A percentile compares a stretch with the other conserved stretches of the same genome.
Evolutionary conservation across 768 basidiomycete genomes (phyloP).

Genomic region (Amanita rimosa): DNA sequence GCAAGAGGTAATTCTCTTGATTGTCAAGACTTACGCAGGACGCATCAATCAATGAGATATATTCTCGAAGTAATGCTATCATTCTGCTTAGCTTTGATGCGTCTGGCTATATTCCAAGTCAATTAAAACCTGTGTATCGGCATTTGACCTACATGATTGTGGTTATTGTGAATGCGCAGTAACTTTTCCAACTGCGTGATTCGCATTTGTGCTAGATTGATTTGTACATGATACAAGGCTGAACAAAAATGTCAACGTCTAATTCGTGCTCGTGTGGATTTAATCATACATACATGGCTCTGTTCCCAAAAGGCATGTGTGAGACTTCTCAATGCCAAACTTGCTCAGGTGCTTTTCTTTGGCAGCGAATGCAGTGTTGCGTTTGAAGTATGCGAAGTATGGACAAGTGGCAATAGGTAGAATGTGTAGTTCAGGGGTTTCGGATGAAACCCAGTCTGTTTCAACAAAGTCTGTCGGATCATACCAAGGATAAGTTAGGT

Average conservation of each 20-base stretch:
- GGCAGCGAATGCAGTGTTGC: conserved; percentile 30
- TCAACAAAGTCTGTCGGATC: conserved; percentile 79
- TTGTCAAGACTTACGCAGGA: conserved; percentile 18
- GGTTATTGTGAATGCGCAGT: background rate
- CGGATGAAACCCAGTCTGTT: conserved; percentile 48
- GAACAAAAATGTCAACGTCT: background rate
- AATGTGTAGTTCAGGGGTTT: conserved; percentile 50
- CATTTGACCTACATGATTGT: background rate
- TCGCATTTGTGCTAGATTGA: background rate
- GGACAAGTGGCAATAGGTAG: conserved; percentile 71
- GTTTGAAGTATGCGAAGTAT: conserved; percentile 72
- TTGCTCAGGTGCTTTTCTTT: conserved; percentile 45
- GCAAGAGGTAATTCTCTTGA: conserved; percentile 47
- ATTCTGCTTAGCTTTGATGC: conserved; percentile 22
- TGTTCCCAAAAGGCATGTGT: conserved; percentile 68
- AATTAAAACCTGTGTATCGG: background rate
- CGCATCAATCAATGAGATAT: conserved; percentile 42
- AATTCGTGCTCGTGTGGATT: background rate
- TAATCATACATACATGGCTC: conserved; percentile 43
- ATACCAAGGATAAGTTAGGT: conserved; percentile 52
- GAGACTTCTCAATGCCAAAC: conserved; percentile 80
- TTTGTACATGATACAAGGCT: conserved; percentile 3
- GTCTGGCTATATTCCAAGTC: background rate
- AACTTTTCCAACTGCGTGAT: background rate
- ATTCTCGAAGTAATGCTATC: conserved; percentile 49